These are phyloP conservation scores for Carex scoparia DNA, from an alignment of 176 grass and related monocot genomes.

Conservation along the genomic window DNA sequence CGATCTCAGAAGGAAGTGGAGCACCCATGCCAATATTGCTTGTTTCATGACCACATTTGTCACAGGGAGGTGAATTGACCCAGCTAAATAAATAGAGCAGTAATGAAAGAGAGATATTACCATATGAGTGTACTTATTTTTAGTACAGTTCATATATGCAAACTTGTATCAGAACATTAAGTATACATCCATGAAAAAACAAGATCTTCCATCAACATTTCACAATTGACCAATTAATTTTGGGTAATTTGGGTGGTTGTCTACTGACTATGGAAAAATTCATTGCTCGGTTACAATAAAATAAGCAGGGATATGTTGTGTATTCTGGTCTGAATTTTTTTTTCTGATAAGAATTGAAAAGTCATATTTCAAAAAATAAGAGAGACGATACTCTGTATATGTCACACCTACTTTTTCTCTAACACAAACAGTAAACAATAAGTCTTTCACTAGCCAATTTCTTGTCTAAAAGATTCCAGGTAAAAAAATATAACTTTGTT, in stretches of 20 bases:
- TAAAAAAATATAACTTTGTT: not conserved
- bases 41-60: constrained; percentile 65
- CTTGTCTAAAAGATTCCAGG: not conserved
- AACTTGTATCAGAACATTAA: not conserved
- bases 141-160: not conserved
- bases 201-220: not conserved
- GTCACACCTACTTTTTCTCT: not conserved
- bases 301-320: not conserved
- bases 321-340: not conserved
- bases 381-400: not conserved
- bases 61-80: constrained; percentile 81
- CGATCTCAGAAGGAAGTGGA: constrained; percentile 60
- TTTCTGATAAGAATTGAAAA: not conserved
- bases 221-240: not conserved
- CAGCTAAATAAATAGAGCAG: constrained; percentile 47
- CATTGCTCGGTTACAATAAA: not conserved
- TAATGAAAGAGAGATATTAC: not conserved
- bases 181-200: not conserved
- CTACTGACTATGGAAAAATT: not conserved
- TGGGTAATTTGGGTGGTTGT: not conserved
- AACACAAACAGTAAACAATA: not conserved
- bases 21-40: constrained; percentile 62
- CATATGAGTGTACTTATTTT: not conserved
- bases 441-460: not conserved
- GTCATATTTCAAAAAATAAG: not conserved